Evolutionary conservation across 192 early-diverging fungal species (phyloP), one percentile per base, ranked within the genome.

Genomic region (Entomortierella chlamydospora): DNA sequence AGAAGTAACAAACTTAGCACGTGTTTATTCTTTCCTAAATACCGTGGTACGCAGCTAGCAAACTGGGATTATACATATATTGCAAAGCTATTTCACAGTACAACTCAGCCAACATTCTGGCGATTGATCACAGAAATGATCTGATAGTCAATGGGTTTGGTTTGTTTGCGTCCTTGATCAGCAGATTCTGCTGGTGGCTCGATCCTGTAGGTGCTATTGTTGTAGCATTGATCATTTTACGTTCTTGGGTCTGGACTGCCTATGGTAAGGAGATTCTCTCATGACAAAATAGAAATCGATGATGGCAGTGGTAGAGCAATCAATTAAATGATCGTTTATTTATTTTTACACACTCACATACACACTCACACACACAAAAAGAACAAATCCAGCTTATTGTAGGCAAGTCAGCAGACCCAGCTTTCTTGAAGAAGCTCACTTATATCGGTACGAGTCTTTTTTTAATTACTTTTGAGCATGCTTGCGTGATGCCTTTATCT

Each of bases 371-470:
- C 6, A 41, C 7, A 41, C 39, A 37, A 37, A 37, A 37, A 90
- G 91, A 92, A 59, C 90, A 93, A 72, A 86, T 93, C 41, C 90
- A 92, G 58, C 83, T 95, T n/a, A 92, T 95, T 66, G 90, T 94
- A 28, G 93, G 92, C 30, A 93, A 93, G 81, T 87, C 91, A 42
- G 96, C 97, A 7, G 93, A 95, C 64, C 86, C 90, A 11, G 83
- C 77, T 1, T 89, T 97, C 69, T 83, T 97, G 50, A 91, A 96
- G 80, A 84, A 90, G n/a, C 72, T 95, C 49, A 97, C 95, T 10
- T 98, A 97, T 71, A 90, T 96, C 34, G 59, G 59, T 61, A 61
- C 26, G 41, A 18, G 20, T 29, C 9, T 30, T 28, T 10, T 55
- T 10, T 6, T 50, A 5, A 9, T 50, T 50, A 4, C 15, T 50